Evolutionary conservation across 768 basidiomycete genomes (phyloP).

Genomic region (Crucibulum laeve): DNA sequence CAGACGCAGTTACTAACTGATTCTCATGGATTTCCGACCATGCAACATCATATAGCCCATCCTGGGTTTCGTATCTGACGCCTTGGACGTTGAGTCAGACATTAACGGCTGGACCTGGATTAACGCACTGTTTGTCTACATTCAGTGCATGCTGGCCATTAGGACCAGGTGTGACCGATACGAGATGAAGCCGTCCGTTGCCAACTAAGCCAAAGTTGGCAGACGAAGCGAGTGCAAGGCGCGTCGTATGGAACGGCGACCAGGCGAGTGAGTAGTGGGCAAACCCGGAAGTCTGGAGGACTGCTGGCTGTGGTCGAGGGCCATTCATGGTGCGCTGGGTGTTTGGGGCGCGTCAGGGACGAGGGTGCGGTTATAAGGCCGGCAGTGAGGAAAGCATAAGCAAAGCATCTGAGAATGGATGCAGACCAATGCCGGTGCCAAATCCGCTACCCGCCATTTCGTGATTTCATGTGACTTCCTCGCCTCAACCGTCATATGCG

Average conservation of each 20-base stretch:
- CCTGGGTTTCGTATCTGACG: constrained; percentile 81
- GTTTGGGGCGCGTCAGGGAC: not conserved
- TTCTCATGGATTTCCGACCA: constrained; percentile 97
- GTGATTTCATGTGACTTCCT: constrained; percentile 10
- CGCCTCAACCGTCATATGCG: constrained; percentile 56
- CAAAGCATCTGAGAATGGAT: no score
- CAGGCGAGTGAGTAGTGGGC: constrained; percentile 79
- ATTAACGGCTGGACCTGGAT: not conserved
- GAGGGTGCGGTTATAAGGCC: constrained; percentile 6
- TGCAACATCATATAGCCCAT: constrained; percentile 85
- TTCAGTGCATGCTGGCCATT: constrained; percentile 38
- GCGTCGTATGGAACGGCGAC: constrained; percentile 79
- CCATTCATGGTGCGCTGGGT: constrained; percentile 22
- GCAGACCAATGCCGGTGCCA: not conserved
- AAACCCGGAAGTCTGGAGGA: constrained; percentile 74
- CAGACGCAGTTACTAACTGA: constrained; percentile 84
- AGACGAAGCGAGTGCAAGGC: constrained; percentile 75
- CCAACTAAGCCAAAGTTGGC: constrained; percentile 96
- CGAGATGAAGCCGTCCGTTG: constrained; percentile 82
- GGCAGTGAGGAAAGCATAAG: constrained; percentile 3
- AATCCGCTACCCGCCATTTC: not conserved
- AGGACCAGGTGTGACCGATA: constrained; percentile 46
- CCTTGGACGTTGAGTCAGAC: constrained; percentile 19
- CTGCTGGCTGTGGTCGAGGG: constrained; percentile 37
- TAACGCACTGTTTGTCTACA: constrained; percentile 67